Conservation (phyloP, 192 early-diverging fungal genomes). For the Coemansia sp. region DNA sequence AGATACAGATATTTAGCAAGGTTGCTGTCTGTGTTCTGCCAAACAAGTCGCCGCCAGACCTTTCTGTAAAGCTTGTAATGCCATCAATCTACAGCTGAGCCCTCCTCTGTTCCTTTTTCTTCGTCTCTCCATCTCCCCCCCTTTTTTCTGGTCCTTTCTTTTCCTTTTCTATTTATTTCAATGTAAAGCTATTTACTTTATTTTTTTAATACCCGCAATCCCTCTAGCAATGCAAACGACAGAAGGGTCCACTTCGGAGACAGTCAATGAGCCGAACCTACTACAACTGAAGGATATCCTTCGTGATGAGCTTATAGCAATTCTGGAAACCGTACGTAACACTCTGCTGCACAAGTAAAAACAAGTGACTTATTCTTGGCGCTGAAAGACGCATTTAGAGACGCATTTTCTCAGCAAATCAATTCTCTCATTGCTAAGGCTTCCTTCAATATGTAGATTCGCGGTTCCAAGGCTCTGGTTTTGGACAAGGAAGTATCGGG, state of each 20-base stretch:
- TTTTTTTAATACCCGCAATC: not conserved
- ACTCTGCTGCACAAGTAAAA: not conserved
- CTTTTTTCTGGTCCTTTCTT: not conserved
- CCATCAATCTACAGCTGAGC: slow-evolving; percentile 5
- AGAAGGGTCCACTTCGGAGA: not conserved
- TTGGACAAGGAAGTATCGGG: slow-evolving; percentile 83
- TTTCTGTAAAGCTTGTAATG: slow-evolving; percentile 15
- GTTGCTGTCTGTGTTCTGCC: slow-evolving; percentile 63
- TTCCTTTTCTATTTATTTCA: not conserved
- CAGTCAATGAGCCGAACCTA: slow-evolving; percentile 20
- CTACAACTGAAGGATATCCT: slow-evolving; percentile 43
- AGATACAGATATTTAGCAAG: slow-evolving; percentile 77
- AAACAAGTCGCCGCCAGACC: slow-evolving; percentile 4
- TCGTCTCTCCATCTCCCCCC: not conserved
- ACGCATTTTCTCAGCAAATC: not conserved
- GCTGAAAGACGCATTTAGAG: not conserved
- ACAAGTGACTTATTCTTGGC: not conserved
- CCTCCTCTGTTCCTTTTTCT: not conserved
- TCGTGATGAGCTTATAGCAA: slow-evolving; percentile 48
- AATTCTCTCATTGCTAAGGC: no score
- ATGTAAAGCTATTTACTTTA: not conserved
- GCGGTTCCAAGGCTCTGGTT: slow-evolving; percentile 87
- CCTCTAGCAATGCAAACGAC: slow-evolving; percentile 5
- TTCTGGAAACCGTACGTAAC: slow-evolving; percentile 46
- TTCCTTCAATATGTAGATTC: slow-evolving; percentile 62